phyloP scores from a whole-genome alignment of 192 early-diverging fungal genomes.

The Gigaspora rosea region DNA sequence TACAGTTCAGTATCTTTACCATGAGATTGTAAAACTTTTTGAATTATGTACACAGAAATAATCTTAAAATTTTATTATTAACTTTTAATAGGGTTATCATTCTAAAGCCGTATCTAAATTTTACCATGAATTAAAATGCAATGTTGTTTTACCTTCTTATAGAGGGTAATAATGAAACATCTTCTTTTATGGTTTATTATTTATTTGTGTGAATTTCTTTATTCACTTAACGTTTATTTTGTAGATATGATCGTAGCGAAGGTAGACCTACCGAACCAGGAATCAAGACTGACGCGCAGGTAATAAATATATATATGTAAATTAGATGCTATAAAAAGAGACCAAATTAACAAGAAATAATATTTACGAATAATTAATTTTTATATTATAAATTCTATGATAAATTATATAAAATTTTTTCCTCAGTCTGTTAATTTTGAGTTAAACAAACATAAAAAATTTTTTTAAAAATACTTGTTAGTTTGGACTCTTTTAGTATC shows the following conservation, averaged over 20 bases:
- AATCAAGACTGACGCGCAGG: conserved; percentile 82
- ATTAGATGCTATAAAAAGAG: too few relatives aligned
- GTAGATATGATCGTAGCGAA: conserved; percentile 81
- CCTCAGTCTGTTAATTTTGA: too few relatives aligned
- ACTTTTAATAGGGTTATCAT: conserved; percentile 74
- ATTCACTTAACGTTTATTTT: background rate
- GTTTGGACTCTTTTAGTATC: too few relatives aligned
- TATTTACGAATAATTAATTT: too few relatives aligned
- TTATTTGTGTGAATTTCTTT: too few relatives aligned
- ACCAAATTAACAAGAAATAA: too few relatives aligned
- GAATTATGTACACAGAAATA: background rate
- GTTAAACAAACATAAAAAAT: too few relatives aligned
- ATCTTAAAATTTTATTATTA: background rate
- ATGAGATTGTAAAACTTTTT: conserved; percentile 1
- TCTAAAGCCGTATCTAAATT: conserved; percentile 78
- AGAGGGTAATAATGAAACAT: conserved; percentile 64
- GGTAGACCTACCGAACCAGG: conserved; percentile 86
- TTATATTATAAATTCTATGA: too few relatives aligned
- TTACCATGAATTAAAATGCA: conserved; percentile 65
- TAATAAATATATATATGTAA: conserved; percentile 27
- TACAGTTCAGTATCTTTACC: conserved; percentile 50
- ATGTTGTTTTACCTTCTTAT: conserved; percentile 96
- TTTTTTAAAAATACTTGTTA: too few relatives aligned
- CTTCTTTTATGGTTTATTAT: too few relatives aligned
- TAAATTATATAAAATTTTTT: too few relatives aligned